These are phyloP conservation scores for Aphanomyces cochlioides DNA, from an alignment of 352 stramenopile species.

Conservation along the genomic window DNA sequence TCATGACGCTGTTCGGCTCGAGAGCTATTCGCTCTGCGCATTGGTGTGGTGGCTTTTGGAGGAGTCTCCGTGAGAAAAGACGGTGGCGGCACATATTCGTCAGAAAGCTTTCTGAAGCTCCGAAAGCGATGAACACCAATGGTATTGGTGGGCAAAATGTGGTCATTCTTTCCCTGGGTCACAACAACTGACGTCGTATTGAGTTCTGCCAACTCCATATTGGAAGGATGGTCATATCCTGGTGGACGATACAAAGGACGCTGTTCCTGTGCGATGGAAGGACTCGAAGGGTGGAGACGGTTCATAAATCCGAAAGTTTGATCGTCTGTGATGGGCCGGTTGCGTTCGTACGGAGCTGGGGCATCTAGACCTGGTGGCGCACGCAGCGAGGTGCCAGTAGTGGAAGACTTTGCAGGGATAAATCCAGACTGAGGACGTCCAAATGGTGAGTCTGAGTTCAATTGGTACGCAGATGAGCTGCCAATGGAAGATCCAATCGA, in stretches of 20 bases:
- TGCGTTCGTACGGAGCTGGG: not conserved
- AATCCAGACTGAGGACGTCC: not conserved
- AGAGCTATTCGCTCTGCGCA: not conserved
- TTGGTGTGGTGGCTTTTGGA: not conserved
- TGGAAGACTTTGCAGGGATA: not conserved
- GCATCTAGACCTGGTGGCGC: slow-evolving; percentile 19
- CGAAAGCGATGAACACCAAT: slow-evolving; percentile 8
- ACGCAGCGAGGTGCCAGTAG: slow-evolving; percentile 1
- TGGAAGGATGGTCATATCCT: slow-evolving; percentile 26
- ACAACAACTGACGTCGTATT: slow-evolving; percentile 67
- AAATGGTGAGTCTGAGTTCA: not conserved
- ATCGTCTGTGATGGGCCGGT: not conserved
- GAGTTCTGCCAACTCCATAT: slow-evolving; percentile 54
- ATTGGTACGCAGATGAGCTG: slow-evolving; percentile 4
- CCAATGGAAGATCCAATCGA: slow-evolving; percentile 24
- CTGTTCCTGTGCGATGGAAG: not conserved
- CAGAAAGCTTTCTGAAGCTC: not conserved
- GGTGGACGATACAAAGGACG: not conserved
- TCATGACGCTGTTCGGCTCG: not conserved
- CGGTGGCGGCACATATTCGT: not conserved
- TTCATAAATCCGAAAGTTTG: slow-evolving; percentile 21
- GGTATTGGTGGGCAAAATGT: not conserved
- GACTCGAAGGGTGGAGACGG: not conserved
- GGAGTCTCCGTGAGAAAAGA: not conserved
- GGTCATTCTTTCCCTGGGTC: not conserved